Percentiles rank a stretch among this genome's conserved stretches.
These are phyloP conservation scores for Diaporthe longicolla DNA, from an alignment of 2,329 filamentous ascomycete species.

Conservation along the genomic window DNA sequence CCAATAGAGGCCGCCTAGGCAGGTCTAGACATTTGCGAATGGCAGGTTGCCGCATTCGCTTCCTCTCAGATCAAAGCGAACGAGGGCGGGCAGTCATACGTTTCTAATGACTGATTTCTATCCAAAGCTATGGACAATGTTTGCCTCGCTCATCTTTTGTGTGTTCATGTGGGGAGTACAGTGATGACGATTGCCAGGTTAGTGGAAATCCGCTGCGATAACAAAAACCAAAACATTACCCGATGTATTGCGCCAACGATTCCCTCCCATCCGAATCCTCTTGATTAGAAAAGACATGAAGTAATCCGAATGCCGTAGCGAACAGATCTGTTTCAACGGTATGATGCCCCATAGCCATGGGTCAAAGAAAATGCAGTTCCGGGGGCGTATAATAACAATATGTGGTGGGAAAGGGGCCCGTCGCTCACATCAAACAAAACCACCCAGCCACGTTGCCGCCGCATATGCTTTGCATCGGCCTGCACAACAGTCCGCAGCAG, in stretches of 20 bases:
- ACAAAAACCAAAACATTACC: slow-evolving; percentile 38
- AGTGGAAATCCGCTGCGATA: slow-evolving; percentile 33
- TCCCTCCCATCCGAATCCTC: slow-evolving; percentile 35
- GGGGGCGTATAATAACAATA: slow-evolving; percentile 30
- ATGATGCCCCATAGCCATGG: slow-evolving; percentile 4
- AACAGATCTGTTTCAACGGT: slow-evolving; percentile 18
- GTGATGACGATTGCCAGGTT: slow-evolving; percentile 29
- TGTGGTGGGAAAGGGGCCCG: slow-evolving; percentile 18
- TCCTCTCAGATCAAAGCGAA: neutral
- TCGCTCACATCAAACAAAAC: neutral
- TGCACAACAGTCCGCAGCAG: neutral
- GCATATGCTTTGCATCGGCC: neutral
- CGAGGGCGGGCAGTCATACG: neutral
- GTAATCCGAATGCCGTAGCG: slow-evolving; percentile 30
- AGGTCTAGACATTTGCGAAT: slow-evolving; percentile 34
- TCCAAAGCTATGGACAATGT: slow-evolving; percentile 42
- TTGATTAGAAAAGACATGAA: slow-evolving; percentile 35
- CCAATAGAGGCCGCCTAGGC: slow-evolving; percentile 20
- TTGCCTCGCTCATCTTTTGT: slow-evolving; percentile 38
- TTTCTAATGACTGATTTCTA: slow-evolving; percentile 42
- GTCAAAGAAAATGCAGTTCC: slow-evolving; percentile 36
- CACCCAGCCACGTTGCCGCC: neutral
- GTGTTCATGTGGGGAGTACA: slow-evolving; percentile 33
- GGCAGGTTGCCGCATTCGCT: neutral
- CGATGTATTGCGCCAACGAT: slow-evolving; percentile 40